phyloP scores from a whole-genome alignment of 495 filamentous ascomycete species.

The Penicillium coprophilum region DNA sequence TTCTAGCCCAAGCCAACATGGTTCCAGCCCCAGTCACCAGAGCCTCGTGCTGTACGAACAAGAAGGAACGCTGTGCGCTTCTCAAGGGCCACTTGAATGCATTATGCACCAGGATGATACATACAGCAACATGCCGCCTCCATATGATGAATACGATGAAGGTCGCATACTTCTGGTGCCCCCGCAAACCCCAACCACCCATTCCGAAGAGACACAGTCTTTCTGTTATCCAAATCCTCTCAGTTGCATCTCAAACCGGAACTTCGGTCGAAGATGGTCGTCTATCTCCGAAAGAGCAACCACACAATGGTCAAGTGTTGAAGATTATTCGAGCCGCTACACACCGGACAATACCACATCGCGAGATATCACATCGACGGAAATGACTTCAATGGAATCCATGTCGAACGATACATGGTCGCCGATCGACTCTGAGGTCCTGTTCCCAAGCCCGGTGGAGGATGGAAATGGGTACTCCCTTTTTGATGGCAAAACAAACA shows the following conservation, averaged over 20 bases:
- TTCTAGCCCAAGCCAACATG: neutral
- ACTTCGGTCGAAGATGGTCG: neutral
- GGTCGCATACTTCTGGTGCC: neutral
- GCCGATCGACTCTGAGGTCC: slow-evolving; percentile 27
- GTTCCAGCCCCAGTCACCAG: neutral
- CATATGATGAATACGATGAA: neutral
- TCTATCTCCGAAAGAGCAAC: neutral
- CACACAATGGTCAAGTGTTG: slow-evolving; percentile 1
- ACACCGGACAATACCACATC: slow-evolving; percentile 5
- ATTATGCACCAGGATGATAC: neutral
- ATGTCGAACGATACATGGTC: slow-evolving; percentile 24
- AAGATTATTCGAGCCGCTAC: slow-evolving; percentile 7
- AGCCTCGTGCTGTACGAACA: neutral
- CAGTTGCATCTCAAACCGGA: neutral
- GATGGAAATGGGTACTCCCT: slow-evolving; percentile 35
- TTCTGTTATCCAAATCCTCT: neutral
- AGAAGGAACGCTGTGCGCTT: neutral
- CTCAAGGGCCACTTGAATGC: neutral
- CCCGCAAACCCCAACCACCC: neutral
- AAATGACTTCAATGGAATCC: slow-evolving; percentile 23
- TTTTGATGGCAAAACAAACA: slow-evolving; percentile 34
- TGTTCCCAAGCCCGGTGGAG: slow-evolving; percentile 16
- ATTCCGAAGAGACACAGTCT: neutral
- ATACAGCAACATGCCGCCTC: neutral
- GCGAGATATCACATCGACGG: slow-evolving; percentile 14